Evolutionary conservation across 2,329 filamentous ascomycete species (phyloP).

Genomic region (Truncatella angustata): DNA sequence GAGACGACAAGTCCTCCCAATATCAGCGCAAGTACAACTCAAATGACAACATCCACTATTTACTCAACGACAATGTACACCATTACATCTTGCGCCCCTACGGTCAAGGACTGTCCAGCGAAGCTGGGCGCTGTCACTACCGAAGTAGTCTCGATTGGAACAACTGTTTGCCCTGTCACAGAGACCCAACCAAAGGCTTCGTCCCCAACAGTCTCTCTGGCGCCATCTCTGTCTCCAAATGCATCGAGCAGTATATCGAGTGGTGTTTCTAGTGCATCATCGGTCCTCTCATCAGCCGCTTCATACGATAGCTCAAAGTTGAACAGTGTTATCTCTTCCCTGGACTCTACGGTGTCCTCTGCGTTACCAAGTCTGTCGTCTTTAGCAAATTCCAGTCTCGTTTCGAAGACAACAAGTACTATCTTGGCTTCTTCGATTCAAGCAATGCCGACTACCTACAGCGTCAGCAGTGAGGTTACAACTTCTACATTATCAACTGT

Average conservation of each 20-base stretch:
- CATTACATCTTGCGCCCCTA: slow-evolving; percentile 23
- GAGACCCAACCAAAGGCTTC: not conserved
- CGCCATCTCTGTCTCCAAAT: not conserved
- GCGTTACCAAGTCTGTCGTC: not conserved
- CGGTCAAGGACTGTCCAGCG: slow-evolving; percentile 24
- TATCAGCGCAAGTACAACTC: not conserved
- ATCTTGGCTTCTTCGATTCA: slow-evolving; percentile 7
- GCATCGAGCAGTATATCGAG: not conserved
- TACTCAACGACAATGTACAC: slow-evolving; percentile 28
- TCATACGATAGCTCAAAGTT: slow-evolving; percentile 13
- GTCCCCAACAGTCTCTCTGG: not conserved
- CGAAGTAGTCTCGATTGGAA: slow-evolving; percentile 22
- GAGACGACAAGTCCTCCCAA: slow-evolving; percentile 3
- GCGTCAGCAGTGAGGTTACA: slow-evolving; percentile 25
- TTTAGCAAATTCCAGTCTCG: not conserved
- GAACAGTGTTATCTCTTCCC: slow-evolving; percentile 14
- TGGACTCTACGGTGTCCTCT: slow-evolving; percentile 11
- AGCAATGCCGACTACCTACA: slow-evolving; percentile 26
- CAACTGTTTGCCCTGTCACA: slow-evolving; percentile 22
- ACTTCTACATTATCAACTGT: slow-evolving; percentile 27
- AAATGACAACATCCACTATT: slow-evolving; percentile 20
- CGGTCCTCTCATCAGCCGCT: slow-evolving; percentile 10
- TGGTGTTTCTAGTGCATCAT: slow-evolving; percentile 10
- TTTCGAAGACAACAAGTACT: not conserved
- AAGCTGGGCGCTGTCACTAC: slow-evolving; percentile 21